Percentiles rank a stretch among this genome's conserved stretches.
Conservation (phyloP, 257 asterid genomes). For the Solanum medicagineum region DNA sequence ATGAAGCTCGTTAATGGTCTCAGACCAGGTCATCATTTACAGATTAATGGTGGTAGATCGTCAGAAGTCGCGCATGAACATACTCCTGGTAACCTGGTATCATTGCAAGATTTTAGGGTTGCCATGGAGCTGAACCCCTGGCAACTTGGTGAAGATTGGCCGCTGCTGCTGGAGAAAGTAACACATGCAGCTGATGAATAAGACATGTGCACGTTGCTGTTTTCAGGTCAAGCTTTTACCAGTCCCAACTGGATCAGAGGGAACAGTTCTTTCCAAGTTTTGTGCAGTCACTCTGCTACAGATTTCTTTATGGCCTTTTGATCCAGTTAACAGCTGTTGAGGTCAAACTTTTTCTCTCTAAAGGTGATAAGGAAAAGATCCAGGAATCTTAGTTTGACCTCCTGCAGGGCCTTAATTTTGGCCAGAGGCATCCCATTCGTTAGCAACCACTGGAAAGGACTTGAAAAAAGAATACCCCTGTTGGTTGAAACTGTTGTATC, state of each 20-base stretch:
- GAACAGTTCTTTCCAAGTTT: conserved; percentile 14
- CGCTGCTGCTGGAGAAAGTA: conserved; percentile 68
- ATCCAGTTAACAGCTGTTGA: conserved; percentile 29
- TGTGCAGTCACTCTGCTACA: background rate
- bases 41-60: conserved; percentile 31
- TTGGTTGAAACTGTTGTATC: conserved; percentile 75
- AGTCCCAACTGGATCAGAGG: conserved; percentile 30
- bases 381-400: conserved; percentile 31
- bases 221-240: conserved; percentile 12
- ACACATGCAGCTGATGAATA: conserved; percentile 49
- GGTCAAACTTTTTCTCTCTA: conserved; percentile 19
- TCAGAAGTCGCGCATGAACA: conserved; percentile 29
- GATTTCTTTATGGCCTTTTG: conserved; percentile 22
- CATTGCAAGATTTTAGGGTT: conserved; percentile 71
- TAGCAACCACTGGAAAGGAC: conserved; percentile 25
- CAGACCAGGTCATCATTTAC: conserved; percentile 50
- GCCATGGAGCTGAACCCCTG: conserved; percentile 82
- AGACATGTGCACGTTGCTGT: conserved; percentile 13
- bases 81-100: conserved; percentile 20
- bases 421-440: conserved; percentile 20
- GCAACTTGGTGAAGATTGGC: conserved; percentile 92
- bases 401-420: conserved; percentile 15
- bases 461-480: conserved; percentile 26
- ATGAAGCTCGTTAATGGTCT: conserved; percentile 55
- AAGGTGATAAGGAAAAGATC: conserved; percentile 32